Evolutionary conservation across 768 basidiomycete species (phyloP), one percentile per base, ranked within the genome.

Genomic region (Gloeopeniophorella convolvens): DNA sequence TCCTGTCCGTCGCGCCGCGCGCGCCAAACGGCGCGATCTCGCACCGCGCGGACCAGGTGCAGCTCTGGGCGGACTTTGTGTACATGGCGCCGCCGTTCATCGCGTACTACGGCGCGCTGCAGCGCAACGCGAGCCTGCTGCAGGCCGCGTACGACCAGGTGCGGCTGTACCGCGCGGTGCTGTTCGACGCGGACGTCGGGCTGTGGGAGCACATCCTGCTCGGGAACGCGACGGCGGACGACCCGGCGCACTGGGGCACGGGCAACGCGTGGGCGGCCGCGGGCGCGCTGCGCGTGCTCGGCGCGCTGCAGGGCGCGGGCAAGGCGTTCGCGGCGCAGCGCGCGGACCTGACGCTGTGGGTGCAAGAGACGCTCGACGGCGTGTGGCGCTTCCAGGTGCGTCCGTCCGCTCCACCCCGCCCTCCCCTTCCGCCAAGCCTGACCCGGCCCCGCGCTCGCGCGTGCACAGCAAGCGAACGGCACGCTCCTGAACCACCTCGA

Each of bases 211-310:
- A 83, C 54, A 72, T 84, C 40, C 63, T 65, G 4, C 60, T 77
- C 2, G 81, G 82, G 0, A 53, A 60, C 15, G 68, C 62, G 54
- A 60, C 65, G 32, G n/a, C n/a, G n/a, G n/a, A n/a, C n/a, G 82
- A 83, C 55, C 46, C 60, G 23, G 73, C 71, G 0, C 76, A 79
- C 58, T 83, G 80, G 81, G 73, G 72, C 1, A 81, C 81, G 47
- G 79, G 79, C 2, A 88, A 87, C 50, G 83, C 70, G 0, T 88
- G 85, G 86, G 85, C 83, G 0, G 82, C 80, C 0, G 78, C 76
- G 4, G 82, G 83, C 1, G 80, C 81, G 72, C 64, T 79, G 16
- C 73, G 84, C 3, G 80, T 86, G 2, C 63, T 77, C 5, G 70
- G 72, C 39, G 82, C 79, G 0, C 68, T 83, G 39, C 67, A 69